Evolutionary conservation across 257 asterid species (phyloP).

Genomic region (Coffea canephora): DNA sequence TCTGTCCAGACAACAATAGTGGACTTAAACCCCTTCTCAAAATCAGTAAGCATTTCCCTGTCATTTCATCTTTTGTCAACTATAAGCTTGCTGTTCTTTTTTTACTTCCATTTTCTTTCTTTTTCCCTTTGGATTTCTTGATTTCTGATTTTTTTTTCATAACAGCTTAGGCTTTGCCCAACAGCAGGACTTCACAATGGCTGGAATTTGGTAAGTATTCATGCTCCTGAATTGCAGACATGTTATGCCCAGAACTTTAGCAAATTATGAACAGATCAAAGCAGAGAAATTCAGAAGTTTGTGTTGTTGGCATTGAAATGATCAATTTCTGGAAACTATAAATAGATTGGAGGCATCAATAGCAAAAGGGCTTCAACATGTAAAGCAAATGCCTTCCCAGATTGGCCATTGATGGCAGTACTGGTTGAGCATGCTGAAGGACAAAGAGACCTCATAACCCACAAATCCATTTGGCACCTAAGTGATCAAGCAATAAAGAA

Average conservation of each 20-base stretch:
- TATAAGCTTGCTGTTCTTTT: not conserved
- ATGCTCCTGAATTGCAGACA: not conserved
- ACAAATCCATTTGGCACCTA: conserved; percentile 86
- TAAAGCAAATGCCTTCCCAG: conserved; percentile 56
- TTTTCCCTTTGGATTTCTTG: not conserved
- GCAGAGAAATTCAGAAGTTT: not conserved
- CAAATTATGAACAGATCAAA: not conserved
- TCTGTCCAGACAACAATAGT: conserved; percentile 24
- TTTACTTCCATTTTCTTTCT: not conserved
- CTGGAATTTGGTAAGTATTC: conserved; percentile 35
- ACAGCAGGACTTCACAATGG: conserved; percentile 33
- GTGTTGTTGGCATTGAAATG: not conserved
- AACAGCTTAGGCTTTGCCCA: conserved; percentile 44
- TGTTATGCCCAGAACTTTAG: no score
- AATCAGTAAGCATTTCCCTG: conserved; percentile 33
- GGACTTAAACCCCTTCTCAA: conserved; percentile 27
- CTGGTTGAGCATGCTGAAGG: conserved; percentile 81
- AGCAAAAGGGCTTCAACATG: conserved; percentile 22
- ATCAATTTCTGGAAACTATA: not conserved
- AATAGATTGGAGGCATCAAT: conserved; percentile 33
- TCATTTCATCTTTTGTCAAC: not conserved
- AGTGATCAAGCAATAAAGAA: conserved; percentile 80
- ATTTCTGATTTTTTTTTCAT: not conserved
- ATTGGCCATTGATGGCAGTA: conserved; percentile 80
- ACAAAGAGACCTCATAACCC: conserved; percentile 77